Evolutionary conservation across 1,284 basidiomycete species (phyloP).

Genomic region (Albatrellus sp.): DNA sequence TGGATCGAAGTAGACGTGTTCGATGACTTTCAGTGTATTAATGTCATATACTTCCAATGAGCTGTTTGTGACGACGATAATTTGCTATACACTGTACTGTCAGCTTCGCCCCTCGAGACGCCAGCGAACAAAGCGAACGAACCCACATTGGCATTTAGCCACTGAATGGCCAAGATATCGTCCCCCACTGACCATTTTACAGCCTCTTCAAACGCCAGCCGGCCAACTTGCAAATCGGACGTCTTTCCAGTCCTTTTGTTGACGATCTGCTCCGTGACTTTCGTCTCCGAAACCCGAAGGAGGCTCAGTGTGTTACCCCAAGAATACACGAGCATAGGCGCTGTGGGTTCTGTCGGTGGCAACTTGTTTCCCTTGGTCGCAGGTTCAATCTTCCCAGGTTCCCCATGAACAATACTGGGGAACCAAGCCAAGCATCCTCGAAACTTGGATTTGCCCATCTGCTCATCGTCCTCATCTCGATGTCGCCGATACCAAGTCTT

Average conservation of each 20-base stretch:
- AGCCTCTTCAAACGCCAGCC: slow-evolving; percentile 44
- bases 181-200: slow-evolving; percentile 44
- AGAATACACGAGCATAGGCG: slow-evolving; percentile 70
- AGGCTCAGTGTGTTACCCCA: slow-evolving; percentile 67
- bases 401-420: slow-evolving; percentile 34
- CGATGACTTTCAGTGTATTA: slow-evolving; percentile 38
- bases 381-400: slow-evolving; percentile 10
- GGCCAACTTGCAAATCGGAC: slow-evolving; percentile 46
- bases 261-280: slow-evolving; percentile 32
- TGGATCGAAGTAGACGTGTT: slow-evolving; percentile 45
- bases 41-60: slow-evolving; percentile 66
- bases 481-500: slow-evolving; percentile 86
- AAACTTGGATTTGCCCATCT: slow-evolving; percentile 30
- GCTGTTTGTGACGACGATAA: slow-evolving; percentile 42
- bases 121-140: slow-evolving; percentile 16
- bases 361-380: slow-evolving; percentile 20
- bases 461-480: slow-evolving; percentile 39
- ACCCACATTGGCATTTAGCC: slow-evolving; percentile 69
- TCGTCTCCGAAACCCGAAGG: slow-evolving; percentile 55
- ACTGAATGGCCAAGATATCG: slow-evolving; percentile 55
- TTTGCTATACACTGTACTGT: slow-evolving; percentile 34
- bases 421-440: slow-evolving; percentile 71
- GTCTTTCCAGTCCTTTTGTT: slow-evolving; percentile 50
- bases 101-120: slow-evolving; percentile 7
- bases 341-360: slow-evolving; percentile 12